These are phyloP conservation scores for Parafenestella ontariensis DNA, from an alignment of 2,329 filamentous ascomycete species.

Conservation along the genomic window DNA sequence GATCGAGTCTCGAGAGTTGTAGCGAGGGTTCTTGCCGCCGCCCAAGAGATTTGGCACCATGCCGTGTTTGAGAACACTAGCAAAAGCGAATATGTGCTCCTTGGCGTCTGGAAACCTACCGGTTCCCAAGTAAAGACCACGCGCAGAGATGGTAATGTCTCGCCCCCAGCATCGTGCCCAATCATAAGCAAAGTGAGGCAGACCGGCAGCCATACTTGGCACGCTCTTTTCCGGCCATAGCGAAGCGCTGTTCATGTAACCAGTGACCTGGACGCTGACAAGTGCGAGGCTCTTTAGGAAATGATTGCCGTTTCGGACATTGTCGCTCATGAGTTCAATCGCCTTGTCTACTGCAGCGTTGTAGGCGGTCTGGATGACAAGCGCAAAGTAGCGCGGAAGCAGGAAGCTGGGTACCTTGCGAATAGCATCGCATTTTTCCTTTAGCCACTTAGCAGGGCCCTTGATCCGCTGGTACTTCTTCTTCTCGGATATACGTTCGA, in stretches of 20 bases:
- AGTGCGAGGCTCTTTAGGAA: conserved; percentile 89
- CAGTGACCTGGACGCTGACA: conserved; percentile 90
- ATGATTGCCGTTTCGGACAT: conserved; percentile 80
- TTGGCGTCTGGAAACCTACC: conserved; percentile 87
- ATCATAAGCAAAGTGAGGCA: conserved; percentile 91
- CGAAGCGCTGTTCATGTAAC: conserved; percentile 87
- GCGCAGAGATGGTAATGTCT: conserved; percentile 94
- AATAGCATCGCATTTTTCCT: conserved; percentile 84
- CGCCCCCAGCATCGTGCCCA: conserved; percentile 98
- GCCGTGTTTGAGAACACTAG: conserved; percentile 94
- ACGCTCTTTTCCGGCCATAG: conserved; percentile 86
- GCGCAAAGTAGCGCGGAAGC: conserved; percentile 89
- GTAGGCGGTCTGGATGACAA: conserved; percentile 88
- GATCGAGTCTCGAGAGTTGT: conserved; percentile 94
- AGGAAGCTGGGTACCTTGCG: conserved; percentile 86
- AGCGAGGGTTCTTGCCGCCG: conserved; percentile 83
- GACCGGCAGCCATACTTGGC: conserved; percentile 85
- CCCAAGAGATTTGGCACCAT: conserved; percentile 96
- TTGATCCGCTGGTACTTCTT: conserved; percentile 68
- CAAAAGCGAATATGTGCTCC: conserved; percentile 94
- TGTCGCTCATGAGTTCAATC: conserved; percentile 78
- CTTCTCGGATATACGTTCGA: conserved; percentile 74
- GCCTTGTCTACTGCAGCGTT: conserved; percentile 79
- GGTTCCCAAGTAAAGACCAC: conserved; percentile 89
- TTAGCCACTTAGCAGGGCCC: conserved; percentile 77